A percentile compares a stretch with the other conserved stretches of the same genome.
Conservation (phyloP, 257 asterid species). For the Leonotis leonurus region DNA sequence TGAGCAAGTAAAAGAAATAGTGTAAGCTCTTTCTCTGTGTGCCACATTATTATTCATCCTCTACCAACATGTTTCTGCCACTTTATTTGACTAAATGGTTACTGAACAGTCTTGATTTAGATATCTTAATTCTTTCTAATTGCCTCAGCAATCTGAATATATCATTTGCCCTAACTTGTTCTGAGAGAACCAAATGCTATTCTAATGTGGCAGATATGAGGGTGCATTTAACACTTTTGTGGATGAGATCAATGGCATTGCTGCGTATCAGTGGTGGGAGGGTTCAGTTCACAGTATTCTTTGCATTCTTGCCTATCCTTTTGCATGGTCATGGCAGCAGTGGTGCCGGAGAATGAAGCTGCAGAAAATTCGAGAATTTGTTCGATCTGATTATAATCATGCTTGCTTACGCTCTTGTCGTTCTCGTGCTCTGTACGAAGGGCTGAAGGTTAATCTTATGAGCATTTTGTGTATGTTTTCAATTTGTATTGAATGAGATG, state of each 20-base stretch:
- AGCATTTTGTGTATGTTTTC: constrained; percentile 2
- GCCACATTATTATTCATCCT: background rate
- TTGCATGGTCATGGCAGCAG: constrained; percentile 99
- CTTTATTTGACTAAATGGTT: background rate
- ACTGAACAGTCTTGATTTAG: background rate
- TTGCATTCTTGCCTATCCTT: constrained; percentile 81
- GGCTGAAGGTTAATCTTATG: constrained; percentile 66
- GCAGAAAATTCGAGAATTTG: constrained; percentile 88
- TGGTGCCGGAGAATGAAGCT: constrained; percentile 91
- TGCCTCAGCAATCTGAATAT: background rate
- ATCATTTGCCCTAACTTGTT: background rate
- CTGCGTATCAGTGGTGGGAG: constrained; percentile 99
- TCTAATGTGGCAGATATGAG: constrained; percentile 66
- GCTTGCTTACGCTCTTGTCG: constrained; percentile 99
- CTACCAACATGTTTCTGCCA: constrained; percentile 2
- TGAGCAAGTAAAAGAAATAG: constrained; percentile 80
- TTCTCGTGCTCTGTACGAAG: constrained; percentile 98
- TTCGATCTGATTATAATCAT: constrained; percentile 95
- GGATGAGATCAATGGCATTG: constrained; percentile 87
- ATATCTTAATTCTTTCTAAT: background rate
- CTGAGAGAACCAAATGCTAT: constrained; percentile 2
- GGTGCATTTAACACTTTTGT: constrained; percentile 84
- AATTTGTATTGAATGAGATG: background rate
- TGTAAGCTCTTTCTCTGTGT: constrained; percentile 50
- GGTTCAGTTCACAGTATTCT: constrained; percentile 83